Evolutionary conservation across 106 monocot genomes (phyloP).

Genomic region (Allium fistulosum): DNA sequence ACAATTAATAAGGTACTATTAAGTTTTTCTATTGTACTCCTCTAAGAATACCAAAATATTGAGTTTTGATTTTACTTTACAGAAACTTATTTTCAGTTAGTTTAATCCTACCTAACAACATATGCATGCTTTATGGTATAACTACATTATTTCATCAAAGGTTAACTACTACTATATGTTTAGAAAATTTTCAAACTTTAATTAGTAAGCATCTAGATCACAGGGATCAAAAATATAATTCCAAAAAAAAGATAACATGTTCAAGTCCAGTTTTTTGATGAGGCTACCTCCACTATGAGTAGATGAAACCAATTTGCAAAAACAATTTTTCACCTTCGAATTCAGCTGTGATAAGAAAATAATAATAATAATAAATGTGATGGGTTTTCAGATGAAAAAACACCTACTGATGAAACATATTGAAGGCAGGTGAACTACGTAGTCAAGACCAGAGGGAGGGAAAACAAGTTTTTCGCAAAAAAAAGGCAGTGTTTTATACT

Average conservation of each 20-base stretch:
- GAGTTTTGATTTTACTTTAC: too few species aligned
- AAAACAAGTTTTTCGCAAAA: neutral
- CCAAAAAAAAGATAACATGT: constrained; percentile 11
- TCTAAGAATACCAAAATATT: too few species aligned
- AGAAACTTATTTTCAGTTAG: too few species aligned
- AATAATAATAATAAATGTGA: neutral
- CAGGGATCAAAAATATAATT: too few species aligned
- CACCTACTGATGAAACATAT: neutral
- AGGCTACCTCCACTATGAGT: constrained; percentile 4
- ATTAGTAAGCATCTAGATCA: too few species aligned
- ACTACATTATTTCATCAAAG: too few species aligned
- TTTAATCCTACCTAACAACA: too few species aligned
- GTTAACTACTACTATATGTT: too few species aligned
- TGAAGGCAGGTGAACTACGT: neutral
- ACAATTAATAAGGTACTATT: too few species aligned
- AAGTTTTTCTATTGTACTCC: too few species aligned
- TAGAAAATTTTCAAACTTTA: too few species aligned
- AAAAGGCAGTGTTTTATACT: neutral
- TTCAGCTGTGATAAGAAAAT: neutral
- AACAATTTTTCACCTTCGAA: constrained; percentile 10
- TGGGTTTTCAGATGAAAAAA: neutral
- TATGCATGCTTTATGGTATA: too few species aligned
- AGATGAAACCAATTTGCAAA: constrained; percentile 7
- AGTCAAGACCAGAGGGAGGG: neutral
- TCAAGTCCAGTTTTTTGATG: constrained; percentile 14